These are phyloP conservation scores for Chytriomyces confervae DNA, from an alignment of 192 early-diverging fungal species.

Conservation along the genomic window DNA sequence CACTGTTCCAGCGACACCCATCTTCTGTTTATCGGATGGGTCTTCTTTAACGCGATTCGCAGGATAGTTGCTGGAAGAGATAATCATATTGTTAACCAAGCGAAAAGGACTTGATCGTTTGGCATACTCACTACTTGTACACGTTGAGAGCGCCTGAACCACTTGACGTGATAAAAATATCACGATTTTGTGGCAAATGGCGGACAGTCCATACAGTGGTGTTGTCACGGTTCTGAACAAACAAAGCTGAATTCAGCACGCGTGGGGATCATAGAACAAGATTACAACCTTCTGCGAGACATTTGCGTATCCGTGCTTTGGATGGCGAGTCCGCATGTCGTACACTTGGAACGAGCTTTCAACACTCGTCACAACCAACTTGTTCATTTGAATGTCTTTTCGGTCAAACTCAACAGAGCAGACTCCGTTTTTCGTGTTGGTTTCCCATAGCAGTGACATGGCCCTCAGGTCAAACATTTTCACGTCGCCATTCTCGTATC, in stretches of 20 bases:
- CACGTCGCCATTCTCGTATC: constrained; percentile 79
- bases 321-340: constrained; percentile 63
- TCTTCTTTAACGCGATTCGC: constrained; percentile 46
- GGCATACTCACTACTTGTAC: constrained; percentile 62
- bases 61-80: constrained; percentile 58
- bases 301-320: constrained; percentile 51
- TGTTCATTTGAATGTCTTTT: constrained; percentile 59
- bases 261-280: background rate
- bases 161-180: constrained; percentile 64
- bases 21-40: constrained; percentile 39
- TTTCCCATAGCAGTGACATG: constrained; percentile 67
- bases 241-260: constrained; percentile 10
- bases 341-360: constrained; percentile 57
- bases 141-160: constrained; percentile 65
- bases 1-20: constrained; percentile 53
- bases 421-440: constrained; percentile 75
- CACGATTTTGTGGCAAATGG: constrained; percentile 70
- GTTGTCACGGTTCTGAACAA: constrained; percentile 44
- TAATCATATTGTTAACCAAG: background rate
- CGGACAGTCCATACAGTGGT: constrained; percentile 71
- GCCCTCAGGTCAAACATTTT: constrained; percentile 71
- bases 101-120: background rate
- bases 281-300: constrained; percentile 48
- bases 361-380: constrained; percentile 63
- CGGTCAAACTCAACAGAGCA: constrained; percentile 64